These are phyloP conservation scores for Ziziphus jujuba DNA, from an alignment of 306 rosid species.

Conservation along the genomic window DNA sequence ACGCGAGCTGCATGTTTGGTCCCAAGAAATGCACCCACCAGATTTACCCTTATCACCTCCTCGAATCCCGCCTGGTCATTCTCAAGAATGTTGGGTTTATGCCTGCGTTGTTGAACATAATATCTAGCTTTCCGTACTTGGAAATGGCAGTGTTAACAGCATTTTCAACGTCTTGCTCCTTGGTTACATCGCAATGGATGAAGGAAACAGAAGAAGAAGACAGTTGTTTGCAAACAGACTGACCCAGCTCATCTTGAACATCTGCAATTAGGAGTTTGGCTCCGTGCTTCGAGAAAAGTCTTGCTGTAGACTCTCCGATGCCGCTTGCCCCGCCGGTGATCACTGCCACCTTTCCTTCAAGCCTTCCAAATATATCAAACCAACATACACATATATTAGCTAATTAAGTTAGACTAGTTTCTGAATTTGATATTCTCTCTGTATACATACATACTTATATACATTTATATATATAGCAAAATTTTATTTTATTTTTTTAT, in stretches of 20 bases:
- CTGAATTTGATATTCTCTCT: too few species aligned
- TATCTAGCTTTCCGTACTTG: slow-evolving; percentile 49
- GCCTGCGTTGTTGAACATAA: slow-evolving; percentile 62
- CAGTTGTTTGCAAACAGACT: slow-evolving; percentile 22
- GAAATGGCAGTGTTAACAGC: slow-evolving; percentile 26
- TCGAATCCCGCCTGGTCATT: slow-evolving; percentile 28
- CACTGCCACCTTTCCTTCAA: slow-evolving; percentile 61
- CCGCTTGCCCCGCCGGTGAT: slow-evolving; percentile 59
- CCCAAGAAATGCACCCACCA: slow-evolving; percentile 40
- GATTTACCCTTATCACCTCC: slow-evolving; percentile 34
- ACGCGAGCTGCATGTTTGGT: slow-evolving; percentile 50
- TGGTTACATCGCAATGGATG: slow-evolving; percentile 52
- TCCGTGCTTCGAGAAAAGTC: slow-evolving; percentile 49
- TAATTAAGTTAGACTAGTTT: too few species aligned
- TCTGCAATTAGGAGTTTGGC: slow-evolving; percentile 52
- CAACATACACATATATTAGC: neutral
- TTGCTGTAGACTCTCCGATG: slow-evolving; percentile 46
- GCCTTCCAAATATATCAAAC: slow-evolving; percentile 17
- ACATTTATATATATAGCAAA: too few species aligned
- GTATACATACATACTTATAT: too few species aligned
- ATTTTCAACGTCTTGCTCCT: slow-evolving; percentile 36
- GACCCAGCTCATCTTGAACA: slow-evolving; percentile 37
- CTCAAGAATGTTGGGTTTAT: slow-evolving; percentile 31
- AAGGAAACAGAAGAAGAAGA: slow-evolving; percentile 9
- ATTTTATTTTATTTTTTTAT: too few species aligned